Evolutionary conservation across 2,329 filamentous ascomycete genomes (phyloP).

Genomic region (Cryphonectria nitschkei): DNA sequence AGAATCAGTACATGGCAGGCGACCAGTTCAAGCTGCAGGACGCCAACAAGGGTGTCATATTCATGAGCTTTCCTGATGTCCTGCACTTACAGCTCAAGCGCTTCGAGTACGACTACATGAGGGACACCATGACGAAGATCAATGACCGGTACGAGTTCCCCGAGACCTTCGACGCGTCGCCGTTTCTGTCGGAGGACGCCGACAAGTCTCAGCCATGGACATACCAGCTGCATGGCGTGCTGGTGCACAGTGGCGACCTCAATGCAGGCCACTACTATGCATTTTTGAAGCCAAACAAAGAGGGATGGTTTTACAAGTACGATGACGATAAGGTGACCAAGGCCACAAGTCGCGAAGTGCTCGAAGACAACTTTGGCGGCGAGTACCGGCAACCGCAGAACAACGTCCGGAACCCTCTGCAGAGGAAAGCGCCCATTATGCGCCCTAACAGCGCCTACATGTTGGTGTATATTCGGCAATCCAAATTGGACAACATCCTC

Average conservation of each 20-base stretch:
- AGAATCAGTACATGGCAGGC: conserved; percentile 96
- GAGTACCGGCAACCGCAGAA: conserved; percentile 67
- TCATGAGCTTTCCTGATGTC: conserved; percentile 91
- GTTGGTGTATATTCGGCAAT: conserved; percentile 95
- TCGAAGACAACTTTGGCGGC: conserved; percentile 96
- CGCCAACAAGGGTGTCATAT: conserved; percentile 96
- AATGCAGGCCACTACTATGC: conserved; percentile 99
- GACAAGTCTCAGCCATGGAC: conserved; percentile 87
- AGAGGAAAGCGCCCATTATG: conserved; percentile 63
- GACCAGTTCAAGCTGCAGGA: conserved; percentile 92
- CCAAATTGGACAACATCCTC: conserved; percentile 80
- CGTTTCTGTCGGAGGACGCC: conserved; percentile 83
- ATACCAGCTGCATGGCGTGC: conserved; percentile 91
- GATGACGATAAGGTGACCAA: conserved; percentile 98
- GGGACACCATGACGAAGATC: conserved; percentile 98
- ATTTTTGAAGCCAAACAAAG: conserved; percentile 90
- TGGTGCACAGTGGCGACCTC: conserved; percentile 94
- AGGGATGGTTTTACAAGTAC: conserved; percentile 94
- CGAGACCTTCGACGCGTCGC: conserved; percentile 79
- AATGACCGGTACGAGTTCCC: conserved; percentile 92
- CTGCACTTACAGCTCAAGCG: conserved; percentile 94
- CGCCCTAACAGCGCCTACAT: conserved; percentile 90
- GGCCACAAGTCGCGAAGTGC: conserved; percentile 84
- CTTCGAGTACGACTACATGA: conserved; percentile 96
- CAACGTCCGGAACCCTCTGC: conserved; percentile 48